Conservation (phyloP, 148 eudicot genomes). For the Diospyros lotus region DNA sequence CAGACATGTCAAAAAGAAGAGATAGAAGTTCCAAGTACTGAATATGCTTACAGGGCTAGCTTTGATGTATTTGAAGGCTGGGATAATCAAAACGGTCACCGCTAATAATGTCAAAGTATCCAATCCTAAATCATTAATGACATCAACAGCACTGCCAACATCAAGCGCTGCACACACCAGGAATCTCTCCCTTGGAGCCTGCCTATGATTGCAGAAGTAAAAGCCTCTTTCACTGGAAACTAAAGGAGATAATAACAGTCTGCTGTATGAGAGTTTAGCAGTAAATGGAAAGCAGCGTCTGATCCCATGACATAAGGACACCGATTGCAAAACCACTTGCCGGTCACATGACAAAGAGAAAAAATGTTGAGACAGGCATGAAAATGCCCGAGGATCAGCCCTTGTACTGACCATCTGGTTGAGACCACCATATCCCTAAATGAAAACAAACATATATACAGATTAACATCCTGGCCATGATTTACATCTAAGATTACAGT, state of each 20-base stretch:
- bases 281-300: conserved; percentile 20
- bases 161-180: conserved; percentile 54
- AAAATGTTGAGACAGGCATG: conserved; percentile 28
- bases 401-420: conserved; percentile 27
- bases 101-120: conserved; percentile 94
- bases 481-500: not conserved
- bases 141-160: conserved; percentile 77
- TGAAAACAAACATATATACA: not conserved
- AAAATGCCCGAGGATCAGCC: conserved; percentile 16
- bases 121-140: conserved; percentile 92
- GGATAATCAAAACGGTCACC: conserved; percentile 86
- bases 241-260: conserved; percentile 25
- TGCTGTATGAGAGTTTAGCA: conserved; percentile 20
- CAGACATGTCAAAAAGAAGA: not conserved
- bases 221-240: conserved; percentile 29
- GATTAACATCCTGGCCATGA: conserved; percentile 2
- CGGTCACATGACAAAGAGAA: conserved; percentile 20
- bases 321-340: conserved; percentile 22
- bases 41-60: conserved; percentile 81
- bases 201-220: conserved; percentile 24
- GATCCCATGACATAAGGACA: conserved; percentile 25
- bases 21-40: not conserved
- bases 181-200: conserved; percentile 25
- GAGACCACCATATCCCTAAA: conserved; percentile 54
- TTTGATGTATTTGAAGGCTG: conserved; percentile 73